Conservation (phyloP, 805 yeast genomes). For the Wickerhamomyces bisporus region DNA sequence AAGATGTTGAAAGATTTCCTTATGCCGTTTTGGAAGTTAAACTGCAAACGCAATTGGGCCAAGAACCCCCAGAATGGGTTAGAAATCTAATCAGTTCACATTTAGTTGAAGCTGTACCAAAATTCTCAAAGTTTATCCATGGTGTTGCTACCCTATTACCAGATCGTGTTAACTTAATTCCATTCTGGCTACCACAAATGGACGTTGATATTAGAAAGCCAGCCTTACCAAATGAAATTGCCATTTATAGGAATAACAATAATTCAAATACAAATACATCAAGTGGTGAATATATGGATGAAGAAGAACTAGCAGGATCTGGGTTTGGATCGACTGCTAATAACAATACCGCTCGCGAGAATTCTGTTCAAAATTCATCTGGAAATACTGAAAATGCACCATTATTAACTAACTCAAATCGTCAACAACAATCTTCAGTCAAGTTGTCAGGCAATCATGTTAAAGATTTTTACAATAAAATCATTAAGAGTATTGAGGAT, state of each 20-base stretch:
- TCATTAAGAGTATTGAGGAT: conserved; percentile 30
- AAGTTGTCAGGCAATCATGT: conserved; percentile 9
- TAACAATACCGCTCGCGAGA: conserved; percentile 7
- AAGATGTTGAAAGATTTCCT: conserved; percentile 89
- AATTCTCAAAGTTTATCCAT: conserved; percentile 94
- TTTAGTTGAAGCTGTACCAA: conserved; percentile 96
- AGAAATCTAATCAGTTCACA: conserved; percentile 87
- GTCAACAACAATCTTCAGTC: conserved; percentile 14
- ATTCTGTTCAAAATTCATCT: conserved; percentile 7
- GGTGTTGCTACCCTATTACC: conserved; percentile 93
- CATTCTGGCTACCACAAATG: conserved; percentile 99
- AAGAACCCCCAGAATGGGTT: conserved; percentile 98
- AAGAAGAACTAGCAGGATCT: conserved; percentile 56
- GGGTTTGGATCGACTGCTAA: conserved; percentile 36
- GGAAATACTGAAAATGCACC: conserved; percentile 27
- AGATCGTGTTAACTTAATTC: conserved; percentile 75
- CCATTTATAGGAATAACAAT: conserved; percentile 23
- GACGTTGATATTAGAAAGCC: conserved; percentile 92
- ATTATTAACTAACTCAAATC: conserved; percentile 16
- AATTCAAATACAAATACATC: conserved; percentile 26
- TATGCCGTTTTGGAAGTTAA: conserved; percentile 97
- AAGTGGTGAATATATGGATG: conserved; percentile 59
- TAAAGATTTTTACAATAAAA: conserved; percentile 18
- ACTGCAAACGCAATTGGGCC: conserved; percentile 95
- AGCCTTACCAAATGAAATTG: conserved; percentile 31